phyloP scores from a whole-genome alignment of 2,329 filamentous ascomycete genomes.

The Ceratocystis alfenasii region DNA sequence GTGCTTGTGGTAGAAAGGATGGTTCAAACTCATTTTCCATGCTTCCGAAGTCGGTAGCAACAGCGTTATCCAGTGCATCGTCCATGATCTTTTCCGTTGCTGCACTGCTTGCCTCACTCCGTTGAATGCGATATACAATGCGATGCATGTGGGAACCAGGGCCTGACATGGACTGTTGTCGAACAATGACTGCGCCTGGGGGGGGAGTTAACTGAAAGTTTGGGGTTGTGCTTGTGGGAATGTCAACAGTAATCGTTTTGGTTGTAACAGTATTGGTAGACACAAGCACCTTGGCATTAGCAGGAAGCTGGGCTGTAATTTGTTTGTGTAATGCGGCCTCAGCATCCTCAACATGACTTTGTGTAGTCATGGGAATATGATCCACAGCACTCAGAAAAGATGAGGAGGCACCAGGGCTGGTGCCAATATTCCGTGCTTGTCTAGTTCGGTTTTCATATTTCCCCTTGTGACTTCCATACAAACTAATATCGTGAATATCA shows the following conservation, averaged over 20 bases:
- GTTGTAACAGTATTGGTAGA: constrained; percentile 47
- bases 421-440: background rate
- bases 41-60: constrained; percentile 5
- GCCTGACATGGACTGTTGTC: constrained; percentile 31
- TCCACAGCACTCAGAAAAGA: background rate
- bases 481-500: constrained; percentile 29
- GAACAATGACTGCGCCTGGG: constrained; percentile 47
- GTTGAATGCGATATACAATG: constrained; percentile 48
- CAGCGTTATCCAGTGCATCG: background rate
- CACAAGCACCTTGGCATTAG: constrained; percentile 47
- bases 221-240: constrained; percentile 35
- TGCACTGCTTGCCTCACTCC: constrained; percentile 38
- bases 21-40: constrained; percentile 19
- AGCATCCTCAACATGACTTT: constrained; percentile 23
- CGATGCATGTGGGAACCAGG: constrained; percentile 28
- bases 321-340: constrained; percentile 38
- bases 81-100: constrained; percentile 30
- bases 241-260: constrained; percentile 53
- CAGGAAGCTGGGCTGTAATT: constrained; percentile 43
- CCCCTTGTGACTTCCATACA: constrained; percentile 28
- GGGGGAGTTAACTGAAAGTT: constrained; percentile 40
- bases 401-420: background rate
- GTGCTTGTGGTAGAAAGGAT: background rate
- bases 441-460: constrained; percentile 2
- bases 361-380: constrained; percentile 15